phyloP scores from a whole-genome alignment of 1,284 basidiomycete genomes.

The Ceratobasidium sp. region DNA sequence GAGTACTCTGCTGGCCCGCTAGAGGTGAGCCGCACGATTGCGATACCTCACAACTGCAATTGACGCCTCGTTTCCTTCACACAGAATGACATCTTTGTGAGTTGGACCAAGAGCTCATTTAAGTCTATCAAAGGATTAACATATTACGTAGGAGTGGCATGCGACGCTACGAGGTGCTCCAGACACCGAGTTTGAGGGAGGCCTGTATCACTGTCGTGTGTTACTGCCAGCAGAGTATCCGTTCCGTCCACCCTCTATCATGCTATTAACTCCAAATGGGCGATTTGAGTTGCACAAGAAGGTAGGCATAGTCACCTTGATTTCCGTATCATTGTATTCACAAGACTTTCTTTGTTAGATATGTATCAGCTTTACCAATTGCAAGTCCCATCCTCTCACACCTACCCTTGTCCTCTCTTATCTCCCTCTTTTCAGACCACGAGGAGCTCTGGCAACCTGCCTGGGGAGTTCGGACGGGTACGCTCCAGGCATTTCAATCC shows the following conservation, averaged over 20 bases:
- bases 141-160: constrained; percentile 86
- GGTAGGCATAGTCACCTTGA: constrained; percentile 63
- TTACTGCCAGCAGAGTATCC: constrained; percentile 93
- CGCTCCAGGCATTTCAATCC: constrained; percentile 49
- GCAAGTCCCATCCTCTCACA: constrained; percentile 60
- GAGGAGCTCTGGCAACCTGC: constrained; percentile 97
- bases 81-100: constrained; percentile 85
- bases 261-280: constrained; percentile 95
- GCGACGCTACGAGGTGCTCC: constrained; percentile 91
- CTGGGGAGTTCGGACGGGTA: constrained; percentile 95
- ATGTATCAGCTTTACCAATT: constrained; percentile 93
- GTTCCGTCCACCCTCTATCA: constrained; percentile 92
- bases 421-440: constrained; percentile 67
- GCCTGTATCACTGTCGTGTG: constrained; percentile 93
- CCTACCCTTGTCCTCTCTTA: constrained; percentile 55
- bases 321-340: constrained; percentile 50
- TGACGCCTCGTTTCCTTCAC: constrained; percentile 44
- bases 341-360: constrained; percentile 66
- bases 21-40: constrained; percentile 70
- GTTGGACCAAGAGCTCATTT: constrained; percentile 53
- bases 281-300: constrained; percentile 96
- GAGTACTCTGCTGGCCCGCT: constrained; percentile 89
- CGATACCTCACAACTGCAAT: constrained; percentile 14
- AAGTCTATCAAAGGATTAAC: constrained; percentile 54
- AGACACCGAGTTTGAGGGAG: constrained; percentile 91